These are phyloP conservation scores for Eucalyptus cloeziana DNA, from an alignment of 345 rosid species.

Conservation along the genomic window DNA sequence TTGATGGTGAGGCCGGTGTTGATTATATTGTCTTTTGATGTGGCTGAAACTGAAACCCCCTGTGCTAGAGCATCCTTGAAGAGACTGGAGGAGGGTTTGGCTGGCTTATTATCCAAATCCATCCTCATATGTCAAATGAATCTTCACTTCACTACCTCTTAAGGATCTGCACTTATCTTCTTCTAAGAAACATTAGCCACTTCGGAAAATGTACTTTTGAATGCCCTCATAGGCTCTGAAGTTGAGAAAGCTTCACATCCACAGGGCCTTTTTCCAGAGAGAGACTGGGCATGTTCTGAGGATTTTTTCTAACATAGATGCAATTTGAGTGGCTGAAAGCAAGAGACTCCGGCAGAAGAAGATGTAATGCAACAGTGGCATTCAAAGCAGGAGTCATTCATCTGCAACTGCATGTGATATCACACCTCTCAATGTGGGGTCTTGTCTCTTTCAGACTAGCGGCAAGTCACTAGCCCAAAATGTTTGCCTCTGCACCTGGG, in stretches of 20 bases:
- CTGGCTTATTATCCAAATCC: background rate
- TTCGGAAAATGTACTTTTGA: background rate
- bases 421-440: conserved; percentile 42
- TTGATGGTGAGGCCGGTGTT: conserved; percentile 47
- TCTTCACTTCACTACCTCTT: background rate
- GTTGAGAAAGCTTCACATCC: background rate
- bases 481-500: conserved; percentile 3
- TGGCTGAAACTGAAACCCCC: background rate
- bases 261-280: background rate
- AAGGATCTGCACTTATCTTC: background rate
- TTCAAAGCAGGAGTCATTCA: conserved; percentile 1
- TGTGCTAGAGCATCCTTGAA: background rate
- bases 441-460: background rate
- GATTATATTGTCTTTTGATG: background rate
- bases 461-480: background rate
- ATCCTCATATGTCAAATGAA: background rate
- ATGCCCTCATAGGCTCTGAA: background rate
- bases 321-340: background rate
- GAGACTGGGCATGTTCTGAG: background rate
- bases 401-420: conserved; percentile 53
- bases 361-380: conserved; percentile 66
- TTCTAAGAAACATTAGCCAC: background rate
- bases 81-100: background rate
- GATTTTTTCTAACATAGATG: background rate
- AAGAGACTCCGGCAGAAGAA: conserved; percentile 18